Evolutionary conservation across 768 basidiomycete genomes (phyloP).

Genomic region (Leccinum disarticulatum): DNA sequence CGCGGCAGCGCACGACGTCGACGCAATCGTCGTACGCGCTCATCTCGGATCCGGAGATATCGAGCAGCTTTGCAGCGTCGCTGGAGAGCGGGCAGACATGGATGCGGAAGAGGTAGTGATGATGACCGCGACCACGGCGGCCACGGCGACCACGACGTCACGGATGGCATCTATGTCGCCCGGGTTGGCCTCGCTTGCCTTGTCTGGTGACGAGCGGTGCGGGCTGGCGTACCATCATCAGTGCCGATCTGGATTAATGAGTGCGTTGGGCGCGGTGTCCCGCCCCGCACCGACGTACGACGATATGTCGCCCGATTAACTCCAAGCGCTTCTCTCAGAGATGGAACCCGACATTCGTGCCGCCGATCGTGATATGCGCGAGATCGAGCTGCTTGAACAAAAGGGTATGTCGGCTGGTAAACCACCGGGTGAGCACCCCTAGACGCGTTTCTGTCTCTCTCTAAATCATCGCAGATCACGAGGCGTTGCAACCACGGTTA

Average conservation of each 20-base stretch:
- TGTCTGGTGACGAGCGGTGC: slow-evolving; percentile 54
- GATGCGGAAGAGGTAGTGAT: slow-evolving; percentile 62
- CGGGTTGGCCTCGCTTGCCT: slow-evolving; percentile 59
- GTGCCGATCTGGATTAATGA: slow-evolving; percentile 6
- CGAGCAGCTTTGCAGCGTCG: slow-evolving; percentile 82
- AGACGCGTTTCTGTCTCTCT: neutral
- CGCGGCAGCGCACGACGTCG: slow-evolving; percentile 72
- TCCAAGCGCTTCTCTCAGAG: slow-evolving; percentile 70
- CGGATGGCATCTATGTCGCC: slow-evolving; percentile 40
- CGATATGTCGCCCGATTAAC: slow-evolving; percentile 63
- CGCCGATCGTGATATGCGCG: slow-evolving; percentile 79
- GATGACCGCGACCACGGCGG: neutral
- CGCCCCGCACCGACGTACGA: slow-evolving; percentile 55
- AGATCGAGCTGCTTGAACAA: slow-evolving; percentile 68
- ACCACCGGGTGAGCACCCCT: slow-evolving; percentile 49
- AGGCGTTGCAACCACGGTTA: slow-evolving; percentile 66
- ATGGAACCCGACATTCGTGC: slow-evolving; percentile 84
- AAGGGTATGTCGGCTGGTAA: slow-evolving; percentile 76
- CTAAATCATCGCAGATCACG: slow-evolving; percentile 46
- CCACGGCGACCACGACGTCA: neutral
- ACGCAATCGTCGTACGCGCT: slow-evolving; percentile 81
- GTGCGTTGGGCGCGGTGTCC: slow-evolving; percentile 54
- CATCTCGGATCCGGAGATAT: slow-evolving; percentile 82
- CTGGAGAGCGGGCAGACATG: slow-evolving; percentile 69
- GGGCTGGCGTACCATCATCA: slow-evolving; percentile 15